A percentile compares a stretch with the other conserved stretches of the same genome.
Evolutionary conservation across 306 rosid species (phyloP).

Genomic region (Pyrus betulifolia): DNA sequence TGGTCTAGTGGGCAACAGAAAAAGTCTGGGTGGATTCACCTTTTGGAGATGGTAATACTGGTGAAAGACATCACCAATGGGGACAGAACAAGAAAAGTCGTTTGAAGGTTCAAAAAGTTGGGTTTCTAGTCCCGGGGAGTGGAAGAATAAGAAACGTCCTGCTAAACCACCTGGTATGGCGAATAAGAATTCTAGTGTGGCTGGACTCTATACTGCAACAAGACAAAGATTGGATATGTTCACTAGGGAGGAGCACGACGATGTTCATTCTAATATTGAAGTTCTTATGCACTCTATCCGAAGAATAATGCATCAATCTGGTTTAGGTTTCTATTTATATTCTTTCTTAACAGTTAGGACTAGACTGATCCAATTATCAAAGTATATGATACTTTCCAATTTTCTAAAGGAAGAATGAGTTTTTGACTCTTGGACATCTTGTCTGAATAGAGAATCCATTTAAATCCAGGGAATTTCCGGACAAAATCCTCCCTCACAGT

Average conservation of each 20-base stretch:
- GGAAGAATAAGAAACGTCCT: no score
- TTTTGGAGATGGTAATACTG: conserved; percentile 18
- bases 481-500: not conserved
- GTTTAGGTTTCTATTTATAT: conserved; percentile 38
- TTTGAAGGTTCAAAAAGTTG: no score
- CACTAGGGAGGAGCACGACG: no score
- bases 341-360: not conserved
- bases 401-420: not conserved
- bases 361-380: not conserved
- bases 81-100: no score
- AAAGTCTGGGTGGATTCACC: conserved; percentile 46
- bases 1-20: no score
- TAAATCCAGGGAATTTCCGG: not conserved
- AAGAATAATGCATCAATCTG: conserved; percentile 10
- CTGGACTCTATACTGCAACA: no score
- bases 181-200: no score
- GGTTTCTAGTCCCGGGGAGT: no score
- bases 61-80: conserved; percentile 4
- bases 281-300: no score
- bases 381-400: not conserved
- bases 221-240: no score
- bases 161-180: no score
- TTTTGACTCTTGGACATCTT: not conserved
- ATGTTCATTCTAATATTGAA: no score
- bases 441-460: not conserved